A percentile compares a stretch with the other conserved stretches of the same genome.
Evolutionary conservation across 1,139 yeast genomes (phyloP).

Genomic region (Pichia sp.): DNA sequence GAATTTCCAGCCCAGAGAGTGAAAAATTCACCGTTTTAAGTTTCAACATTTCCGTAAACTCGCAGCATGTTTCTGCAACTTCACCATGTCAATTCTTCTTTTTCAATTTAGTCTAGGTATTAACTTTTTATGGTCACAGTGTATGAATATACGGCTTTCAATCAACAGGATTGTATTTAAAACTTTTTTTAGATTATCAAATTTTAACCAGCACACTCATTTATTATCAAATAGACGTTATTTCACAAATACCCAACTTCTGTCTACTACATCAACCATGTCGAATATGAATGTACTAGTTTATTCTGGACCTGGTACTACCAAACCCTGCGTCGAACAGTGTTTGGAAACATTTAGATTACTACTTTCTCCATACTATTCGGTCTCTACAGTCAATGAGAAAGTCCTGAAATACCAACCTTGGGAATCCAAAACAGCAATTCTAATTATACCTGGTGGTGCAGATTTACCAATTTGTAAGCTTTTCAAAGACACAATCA

Average conservation of each 20-base stretch:
- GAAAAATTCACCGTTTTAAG: no score
- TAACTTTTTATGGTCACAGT: no score
- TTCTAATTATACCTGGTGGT: constrained; percentile 91
- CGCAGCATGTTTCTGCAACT: no score
- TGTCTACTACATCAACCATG: constrained; percentile 3
- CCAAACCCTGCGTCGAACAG: constrained; percentile 80
- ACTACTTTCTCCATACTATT: constrained; percentile 82
- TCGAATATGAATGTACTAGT: constrained; percentile 68
- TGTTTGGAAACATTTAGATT: constrained; percentile 68
- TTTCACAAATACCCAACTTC: not conserved
- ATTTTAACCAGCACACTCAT: not conserved
- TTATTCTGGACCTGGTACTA: constrained; percentile 77
- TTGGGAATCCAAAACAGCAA: constrained; percentile 75
- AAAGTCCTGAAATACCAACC: constrained; percentile 71
- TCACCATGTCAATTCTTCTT: no score
- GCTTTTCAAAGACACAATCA: constrained; percentile 65
- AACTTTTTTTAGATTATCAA: no score
- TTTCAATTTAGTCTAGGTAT: no score
- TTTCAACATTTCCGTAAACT: no score
- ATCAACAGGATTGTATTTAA: no score
- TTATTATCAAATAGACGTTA: not conserved
- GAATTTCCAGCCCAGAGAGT: no score
- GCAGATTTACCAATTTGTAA: constrained; percentile 82
- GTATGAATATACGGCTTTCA: no score
- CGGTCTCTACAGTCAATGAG: constrained; percentile 69